phyloP scores from a whole-genome alignment of 2,329 filamentous ascomycete genomes.

The Aspergillus sp. region DNA sequence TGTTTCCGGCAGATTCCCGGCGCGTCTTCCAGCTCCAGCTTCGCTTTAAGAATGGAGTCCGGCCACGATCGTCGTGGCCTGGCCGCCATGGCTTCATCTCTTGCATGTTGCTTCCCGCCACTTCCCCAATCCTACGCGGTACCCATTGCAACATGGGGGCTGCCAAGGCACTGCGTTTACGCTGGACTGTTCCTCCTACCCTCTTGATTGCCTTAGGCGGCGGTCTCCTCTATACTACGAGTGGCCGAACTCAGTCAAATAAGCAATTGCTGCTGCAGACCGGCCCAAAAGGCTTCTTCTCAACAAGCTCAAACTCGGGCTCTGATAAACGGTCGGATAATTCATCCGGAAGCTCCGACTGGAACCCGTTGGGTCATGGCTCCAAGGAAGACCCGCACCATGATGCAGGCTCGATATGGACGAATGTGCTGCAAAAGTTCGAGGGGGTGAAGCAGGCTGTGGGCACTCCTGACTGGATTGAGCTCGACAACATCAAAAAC shows the following conservation, averaged over 20 bases:
- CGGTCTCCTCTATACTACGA: slow-evolving; percentile 28
- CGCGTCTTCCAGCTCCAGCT: neutral
- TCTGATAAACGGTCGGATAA: slow-evolving; percentile 18
- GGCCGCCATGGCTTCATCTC: slow-evolving; percentile 17
- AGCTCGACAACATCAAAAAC: slow-evolving; percentile 62
- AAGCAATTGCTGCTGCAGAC: slow-evolving; percentile 21
- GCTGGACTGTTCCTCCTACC: slow-evolving; percentile 41
- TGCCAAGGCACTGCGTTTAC: slow-evolving; percentile 34
- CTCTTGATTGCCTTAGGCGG: slow-evolving; percentile 33
- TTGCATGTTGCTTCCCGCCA: slow-evolving; percentile 26
- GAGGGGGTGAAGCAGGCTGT: slow-evolving; percentile 44
- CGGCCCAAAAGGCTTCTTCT: slow-evolving; percentile 28
- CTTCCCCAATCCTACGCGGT: slow-evolving; percentile 22
- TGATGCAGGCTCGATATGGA: slow-evolving; percentile 45
- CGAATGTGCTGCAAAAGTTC: slow-evolving; percentile 54
- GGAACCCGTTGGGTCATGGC: slow-evolving; percentile 11
- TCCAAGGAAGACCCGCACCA: slow-evolving; percentile 15
- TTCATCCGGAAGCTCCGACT: neutral
- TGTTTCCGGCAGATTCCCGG: slow-evolving; percentile 5
- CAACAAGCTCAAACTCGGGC: slow-evolving; percentile 21
- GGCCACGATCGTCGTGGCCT: slow-evolving; percentile 21
- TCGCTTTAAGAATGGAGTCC: slow-evolving; percentile 6
- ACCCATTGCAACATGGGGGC: slow-evolving; percentile 37
- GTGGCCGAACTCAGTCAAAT: slow-evolving; percentile 28
- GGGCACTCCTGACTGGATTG: slow-evolving; percentile 44